These are phyloP conservation scores for Pyrenula massariospora DNA, from an alignment of 495 filamentous ascomycete species.

Conservation along the genomic window DNA sequence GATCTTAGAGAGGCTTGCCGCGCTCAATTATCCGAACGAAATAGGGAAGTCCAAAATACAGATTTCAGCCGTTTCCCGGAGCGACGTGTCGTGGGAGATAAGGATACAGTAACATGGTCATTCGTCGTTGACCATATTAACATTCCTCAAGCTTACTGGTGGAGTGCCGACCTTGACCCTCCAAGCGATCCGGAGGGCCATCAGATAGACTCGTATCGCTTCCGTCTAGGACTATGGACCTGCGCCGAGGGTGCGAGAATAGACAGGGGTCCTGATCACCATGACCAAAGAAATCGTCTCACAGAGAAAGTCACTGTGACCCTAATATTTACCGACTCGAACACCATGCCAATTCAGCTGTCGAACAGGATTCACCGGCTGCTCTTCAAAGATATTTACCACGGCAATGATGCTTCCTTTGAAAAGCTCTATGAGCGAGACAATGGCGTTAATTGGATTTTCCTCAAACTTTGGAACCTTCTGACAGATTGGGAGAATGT, in stretches of 20 bases:
- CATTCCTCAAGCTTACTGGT: background rate
- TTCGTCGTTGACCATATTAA: background rate
- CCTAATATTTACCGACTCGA: background rate
- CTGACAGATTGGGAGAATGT: background rate
- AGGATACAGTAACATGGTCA: background rate
- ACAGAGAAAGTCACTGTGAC: background rate
- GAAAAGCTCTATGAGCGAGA: background rate
- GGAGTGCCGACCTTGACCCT: background rate
- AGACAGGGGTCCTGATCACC: background rate
- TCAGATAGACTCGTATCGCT: background rate
- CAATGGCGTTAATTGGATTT: background rate
- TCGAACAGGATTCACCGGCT: background rate
- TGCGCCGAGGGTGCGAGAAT: background rate
- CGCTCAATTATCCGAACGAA: background rate
- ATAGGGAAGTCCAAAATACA: background rate
- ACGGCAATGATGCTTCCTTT: background rate
- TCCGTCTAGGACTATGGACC: background rate
- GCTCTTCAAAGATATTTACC: background rate
- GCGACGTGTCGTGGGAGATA: background rate
- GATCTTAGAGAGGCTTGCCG: background rate
- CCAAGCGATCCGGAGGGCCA: background rate
- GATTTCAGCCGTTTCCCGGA: background rate
- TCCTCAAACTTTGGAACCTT: background rate
- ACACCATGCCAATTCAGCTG: background rate
- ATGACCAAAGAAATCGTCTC: background rate